Evolutionary conservation across 2,329 filamentous ascomycete species (phyloP).

Genomic region (Diaporthe nobilis): DNA sequence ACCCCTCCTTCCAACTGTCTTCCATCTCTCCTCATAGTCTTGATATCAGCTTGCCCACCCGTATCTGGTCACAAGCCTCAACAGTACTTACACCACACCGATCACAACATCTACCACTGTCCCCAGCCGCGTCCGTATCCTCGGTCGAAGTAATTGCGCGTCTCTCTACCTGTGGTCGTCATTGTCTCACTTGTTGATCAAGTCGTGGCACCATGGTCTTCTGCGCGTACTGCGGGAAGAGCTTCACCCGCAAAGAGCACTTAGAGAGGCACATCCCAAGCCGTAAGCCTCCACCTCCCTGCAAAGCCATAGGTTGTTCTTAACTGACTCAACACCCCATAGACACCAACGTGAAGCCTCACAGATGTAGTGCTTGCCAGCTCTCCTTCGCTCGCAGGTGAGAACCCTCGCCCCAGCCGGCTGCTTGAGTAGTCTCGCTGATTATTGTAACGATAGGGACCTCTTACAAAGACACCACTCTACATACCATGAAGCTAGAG

Average conservation of each 20-base stretch:
- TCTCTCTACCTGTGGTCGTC: conserved; percentile 1
- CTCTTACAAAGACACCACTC: conserved; percentile 65
- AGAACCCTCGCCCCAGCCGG: conserved; percentile 29
- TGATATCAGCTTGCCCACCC: not conserved
- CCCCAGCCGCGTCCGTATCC: conserved; percentile 31
- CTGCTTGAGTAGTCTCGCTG: not conserved
- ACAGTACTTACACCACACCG: conserved; percentile 39
- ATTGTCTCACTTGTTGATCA: conserved; percentile 39
- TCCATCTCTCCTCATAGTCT: not conserved
- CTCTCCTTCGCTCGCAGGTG: conserved; percentile 66
- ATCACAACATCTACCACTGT: conserved; percentile 41
- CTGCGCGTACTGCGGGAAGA: conserved; percentile 68
- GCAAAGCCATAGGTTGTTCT: not conserved
- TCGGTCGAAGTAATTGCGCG: conserved; percentile 29
- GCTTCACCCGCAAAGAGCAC: conserved; percentile 69
- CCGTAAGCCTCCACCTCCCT: conserved; percentile 56
- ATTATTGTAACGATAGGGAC: conserved; percentile 54
- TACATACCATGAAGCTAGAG: conserved; percentile 65
- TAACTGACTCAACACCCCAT: conserved; percentile 39
- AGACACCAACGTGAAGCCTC: conserved; percentile 71
- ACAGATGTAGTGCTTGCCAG: conserved; percentile 63
- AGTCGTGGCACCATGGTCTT: conserved; percentile 56
- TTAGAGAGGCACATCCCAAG: conserved; percentile 68
- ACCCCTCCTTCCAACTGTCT: not conserved
- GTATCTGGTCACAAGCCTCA: conserved; percentile 21